Conservation (phyloP, 306 rosid genomes). For the Citrullus colocynthis region DNA sequence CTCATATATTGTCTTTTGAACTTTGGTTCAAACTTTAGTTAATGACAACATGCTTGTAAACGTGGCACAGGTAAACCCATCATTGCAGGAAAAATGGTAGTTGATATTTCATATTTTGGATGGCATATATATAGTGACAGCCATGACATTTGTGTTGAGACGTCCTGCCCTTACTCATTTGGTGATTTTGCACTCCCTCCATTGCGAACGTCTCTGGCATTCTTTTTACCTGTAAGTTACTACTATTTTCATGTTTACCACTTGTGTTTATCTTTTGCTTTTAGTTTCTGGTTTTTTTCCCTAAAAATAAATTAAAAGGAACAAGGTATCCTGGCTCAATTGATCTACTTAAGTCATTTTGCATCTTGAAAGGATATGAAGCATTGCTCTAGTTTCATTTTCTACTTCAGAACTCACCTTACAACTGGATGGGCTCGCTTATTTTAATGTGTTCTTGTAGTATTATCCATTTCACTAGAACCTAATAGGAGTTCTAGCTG, state of each 20-base stretch:
- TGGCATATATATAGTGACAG: constrained; percentile 67
- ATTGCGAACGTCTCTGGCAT: constrained; percentile 60
- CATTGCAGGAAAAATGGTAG: constrained; percentile 57
- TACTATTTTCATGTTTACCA: neutral
- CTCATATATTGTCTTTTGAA: neutral
- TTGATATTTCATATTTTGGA: constrained; percentile 74
- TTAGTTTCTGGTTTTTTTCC: neutral
- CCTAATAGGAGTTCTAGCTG: neutral
- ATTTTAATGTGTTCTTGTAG: neutral
- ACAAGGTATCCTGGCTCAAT: neutral
- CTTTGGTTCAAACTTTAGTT: neutral
- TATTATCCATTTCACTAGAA: neutral
- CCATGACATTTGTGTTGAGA: constrained; percentile 70
- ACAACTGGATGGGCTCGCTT: neutral
- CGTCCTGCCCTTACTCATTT: constrained; percentile 63
- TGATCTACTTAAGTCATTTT: neutral
- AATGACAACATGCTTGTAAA: neutral
- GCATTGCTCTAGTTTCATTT: neutral
- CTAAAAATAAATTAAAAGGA: neutral
- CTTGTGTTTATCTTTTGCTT: neutral
- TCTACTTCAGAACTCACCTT: neutral
- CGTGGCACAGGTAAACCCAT: constrained; percentile 36
- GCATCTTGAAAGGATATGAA: neutral
- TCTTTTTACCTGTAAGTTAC: constrained; percentile 77
- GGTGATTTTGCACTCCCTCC: constrained; percentile 79